Evolutionary conservation across 148 eudicot genomes (phyloP), one percentile per base, ranked within the genome.

Genomic region (Salicornia ramosissima): DNA sequence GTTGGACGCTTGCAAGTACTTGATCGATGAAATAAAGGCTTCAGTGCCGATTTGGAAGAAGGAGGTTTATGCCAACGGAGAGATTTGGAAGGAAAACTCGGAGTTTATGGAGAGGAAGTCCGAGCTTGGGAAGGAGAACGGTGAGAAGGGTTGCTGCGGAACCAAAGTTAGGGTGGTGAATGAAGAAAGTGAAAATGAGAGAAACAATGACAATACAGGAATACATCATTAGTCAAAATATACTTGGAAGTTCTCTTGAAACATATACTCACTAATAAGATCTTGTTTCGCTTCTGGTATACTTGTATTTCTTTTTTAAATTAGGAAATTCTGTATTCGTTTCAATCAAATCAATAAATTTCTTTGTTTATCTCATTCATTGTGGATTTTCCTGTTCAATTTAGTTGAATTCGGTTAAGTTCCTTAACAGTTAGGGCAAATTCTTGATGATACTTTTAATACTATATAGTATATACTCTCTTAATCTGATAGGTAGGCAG

Each of bases 31-130:
- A 78, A 46, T 93, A 21, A 93, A 93, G 84, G 96, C 98, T 4
- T 77, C 88, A 0, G 94, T 93, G 59, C 98, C 96, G 0, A 93
- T 93, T 13, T 93, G 96, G 96, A 93, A 90, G 85, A 93, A 88
- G 77, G 98, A 90, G 83, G 92, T 90, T 47, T 90, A 90, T 78
- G 77, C 82, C 1, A 86, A 90, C 50, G 98, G 96, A 43, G 97
- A 92, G 83, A 85, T 88, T 18, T 92, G 97, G 97, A 92, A 92
- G 68, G 96, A 92, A 86, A 93, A 93, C 29, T 79, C 82, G 0
- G 98, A 90, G 82, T 86, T 87, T 58, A 16, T 86, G 36, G 87
- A 82, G 62, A 86, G 92, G 77, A 82, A 78, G 65, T 61, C 71
- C 0, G 86, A 87, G 39, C 80, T 84, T 42, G 87, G 73, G 19